Evolutionary conservation across 2,329 filamentous ascomycete genomes (phyloP), one percentile per base, ranked within the genome.

Genomic region (Aspergillus sp.): DNA sequence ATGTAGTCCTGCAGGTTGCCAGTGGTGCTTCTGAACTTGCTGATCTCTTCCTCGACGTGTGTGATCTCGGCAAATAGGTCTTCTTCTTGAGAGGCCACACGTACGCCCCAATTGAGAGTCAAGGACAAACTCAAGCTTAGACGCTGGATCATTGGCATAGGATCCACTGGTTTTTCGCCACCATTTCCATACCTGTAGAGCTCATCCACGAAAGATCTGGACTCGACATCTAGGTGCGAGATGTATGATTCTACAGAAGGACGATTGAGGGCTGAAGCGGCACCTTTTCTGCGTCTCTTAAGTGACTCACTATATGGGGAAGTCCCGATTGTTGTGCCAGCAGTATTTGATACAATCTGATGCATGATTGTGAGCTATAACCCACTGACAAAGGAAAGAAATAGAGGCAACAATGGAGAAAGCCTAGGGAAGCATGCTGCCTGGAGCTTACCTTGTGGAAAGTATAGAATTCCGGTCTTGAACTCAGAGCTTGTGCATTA

Each of bases 1-100:
- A 93, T 84, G 64, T 93, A 92, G 70, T 94, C 90, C 68, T 91
- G 88, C 81, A 89, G 88, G 68, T 93, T 93, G 68, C 91, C 90
- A 54, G 87, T 90, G 1, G 89, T 92, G n/a, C 85, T 89, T 49
- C 90, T 80, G 64, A 92, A 88, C 63, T 88, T 88, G 57, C 86
- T 88, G 50, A 94, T 87, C 30, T 86, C 86, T 23, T 89, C 84
- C 70, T 92, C 90, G 2, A 93, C 90, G 48, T 88, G 81, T 0
- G 88, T 86, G 61, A 94, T 92, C 69, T 93, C 90, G 10, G 85
- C 80, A 10, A 93, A 82, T 15, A 92, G 77, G 25, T 83, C 80
- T 64, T 88, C 85, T 0, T 88, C 78, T 57, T 86, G 82, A 15
- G 81, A 84, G 11, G 78, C 80, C 72, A 90, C 82, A 0, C 87